Conservation (phyloP, 257 asterid genomes). For the Solanum phureja region DNA sequence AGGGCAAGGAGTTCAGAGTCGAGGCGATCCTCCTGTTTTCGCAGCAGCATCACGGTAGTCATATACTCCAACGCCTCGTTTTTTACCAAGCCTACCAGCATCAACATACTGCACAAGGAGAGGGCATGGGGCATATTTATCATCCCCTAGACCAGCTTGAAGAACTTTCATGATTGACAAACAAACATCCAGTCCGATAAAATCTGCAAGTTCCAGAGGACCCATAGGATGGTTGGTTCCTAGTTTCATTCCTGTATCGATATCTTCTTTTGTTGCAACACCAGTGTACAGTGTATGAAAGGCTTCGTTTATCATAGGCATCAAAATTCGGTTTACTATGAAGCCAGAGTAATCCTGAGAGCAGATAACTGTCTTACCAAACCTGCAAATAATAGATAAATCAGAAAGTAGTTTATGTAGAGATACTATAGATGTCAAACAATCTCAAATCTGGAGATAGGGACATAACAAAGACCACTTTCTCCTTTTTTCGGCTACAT, state of each 20-base stretch:
- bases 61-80: conserved; percentile 74
- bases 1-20: conserved; percentile 19
- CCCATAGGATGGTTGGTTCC: conserved; percentile 98
- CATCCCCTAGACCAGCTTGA: conserved; percentile 67
- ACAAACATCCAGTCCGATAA: conserved; percentile 90
- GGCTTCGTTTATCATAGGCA: conserved; percentile 96
- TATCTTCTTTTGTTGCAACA: conserved; percentile 87
- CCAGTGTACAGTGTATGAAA: conserved; percentile 64
- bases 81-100: conserved; percentile 79
- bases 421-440: not conserved
- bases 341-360: conserved; percentile 86
- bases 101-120: conserved; percentile 87
- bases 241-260: conserved; percentile 85
- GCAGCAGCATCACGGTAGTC: conserved; percentile 26
- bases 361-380: conserved; percentile 70
- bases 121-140: conserved; percentile 78
- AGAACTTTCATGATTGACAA: conserved; percentile 81
- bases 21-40: conserved; percentile 16
- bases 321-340: conserved; percentile 73
- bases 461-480: not conserved
- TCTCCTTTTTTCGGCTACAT: not conserved
- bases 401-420: not conserved
- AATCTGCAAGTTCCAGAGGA: conserved; percentile 85
- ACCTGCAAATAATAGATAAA: conserved; percentile 30
- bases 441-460: not conserved